Percentiles rank a stretch among this genome's conserved stretches.
phyloP scores from a whole-genome alignment of 108 stramenopile genomes.

The Hondaea fermentalgiana region DNA sequence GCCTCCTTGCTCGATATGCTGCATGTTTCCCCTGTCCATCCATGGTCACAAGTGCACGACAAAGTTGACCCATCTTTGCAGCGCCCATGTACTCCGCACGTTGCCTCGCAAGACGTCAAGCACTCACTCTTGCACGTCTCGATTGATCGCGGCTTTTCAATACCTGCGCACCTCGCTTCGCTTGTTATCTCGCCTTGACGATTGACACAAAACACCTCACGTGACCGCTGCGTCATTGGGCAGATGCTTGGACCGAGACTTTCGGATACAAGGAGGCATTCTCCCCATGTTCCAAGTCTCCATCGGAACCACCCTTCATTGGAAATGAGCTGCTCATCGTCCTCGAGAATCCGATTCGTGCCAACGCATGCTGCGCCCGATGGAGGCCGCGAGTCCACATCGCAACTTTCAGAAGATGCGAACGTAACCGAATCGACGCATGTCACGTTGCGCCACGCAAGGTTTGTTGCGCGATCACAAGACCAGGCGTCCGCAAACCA shows the following conservation, averaged over 20 bases:
- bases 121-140: neutral
- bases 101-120: neutral
- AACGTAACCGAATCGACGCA: neutral
- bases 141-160: neutral
- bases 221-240: neutral
- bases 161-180: neutral
- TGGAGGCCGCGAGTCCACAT: neutral
- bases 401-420: neutral
- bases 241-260: too few species aligned
- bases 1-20: neutral
- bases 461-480: neutral
- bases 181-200: neutral
- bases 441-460: neutral
- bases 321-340: neutral
- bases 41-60: neutral
- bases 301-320: neutral
- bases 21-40: neutral
- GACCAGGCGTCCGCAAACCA: neutral
- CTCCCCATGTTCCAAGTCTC: neutral
- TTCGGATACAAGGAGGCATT: neutral
- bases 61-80: neutral
- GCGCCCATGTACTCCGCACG: neutral
- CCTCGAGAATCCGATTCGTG: too few species aligned
- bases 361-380: too few species aligned
- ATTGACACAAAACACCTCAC: neutral